Evolutionary conservation across 306 rosid genomes (phyloP).

Genomic region (Sicyos baderoa): DNA sequence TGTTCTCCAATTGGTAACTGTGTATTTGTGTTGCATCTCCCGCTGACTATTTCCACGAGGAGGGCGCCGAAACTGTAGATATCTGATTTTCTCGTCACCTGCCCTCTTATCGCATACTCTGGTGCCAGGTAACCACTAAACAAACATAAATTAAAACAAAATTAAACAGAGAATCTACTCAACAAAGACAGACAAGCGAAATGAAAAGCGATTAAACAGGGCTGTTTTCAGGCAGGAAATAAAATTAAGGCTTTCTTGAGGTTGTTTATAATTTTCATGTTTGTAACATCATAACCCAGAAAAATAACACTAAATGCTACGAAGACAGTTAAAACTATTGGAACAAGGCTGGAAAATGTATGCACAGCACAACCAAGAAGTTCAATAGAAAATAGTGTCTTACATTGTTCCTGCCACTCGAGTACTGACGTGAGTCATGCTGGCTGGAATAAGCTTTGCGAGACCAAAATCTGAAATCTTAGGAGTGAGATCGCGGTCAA

Average conservation of each 20-base stretch:
- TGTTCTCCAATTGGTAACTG: slow-evolving; percentile 60
- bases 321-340: too few species aligned
- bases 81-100: slow-evolving; percentile 75
- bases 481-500: slow-evolving; percentile 60
- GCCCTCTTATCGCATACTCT: slow-evolving; percentile 82
- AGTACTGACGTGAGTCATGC: slow-evolving; percentile 86
- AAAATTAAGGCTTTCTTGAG: background rate
- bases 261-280: background rate
- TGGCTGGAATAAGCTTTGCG: slow-evolving; percentile 80
- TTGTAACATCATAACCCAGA: too few species aligned
- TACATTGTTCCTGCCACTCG: slow-evolving; percentile 98
- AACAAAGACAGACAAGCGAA: background rate
- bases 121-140: slow-evolving; percentile 97
- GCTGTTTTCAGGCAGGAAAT: background rate
- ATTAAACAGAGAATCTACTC: background rate
- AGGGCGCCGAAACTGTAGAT: slow-evolving; percentile 89
- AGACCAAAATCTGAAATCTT: slow-evolving; percentile 95
- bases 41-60: slow-evolving; percentile 75
- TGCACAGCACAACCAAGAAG: slow-evolving; percentile 12
- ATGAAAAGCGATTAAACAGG: background rate
- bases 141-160: slow-evolving; percentile 15
- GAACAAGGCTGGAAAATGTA: background rate
- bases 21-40: slow-evolving; percentile 71
- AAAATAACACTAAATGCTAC: too few species aligned
- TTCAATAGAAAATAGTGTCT: slow-evolving; percentile 21